Conservation (phyloP, 192 early-diverging fungal genomes). For the Rhizoclosmatium globosum region DNA sequence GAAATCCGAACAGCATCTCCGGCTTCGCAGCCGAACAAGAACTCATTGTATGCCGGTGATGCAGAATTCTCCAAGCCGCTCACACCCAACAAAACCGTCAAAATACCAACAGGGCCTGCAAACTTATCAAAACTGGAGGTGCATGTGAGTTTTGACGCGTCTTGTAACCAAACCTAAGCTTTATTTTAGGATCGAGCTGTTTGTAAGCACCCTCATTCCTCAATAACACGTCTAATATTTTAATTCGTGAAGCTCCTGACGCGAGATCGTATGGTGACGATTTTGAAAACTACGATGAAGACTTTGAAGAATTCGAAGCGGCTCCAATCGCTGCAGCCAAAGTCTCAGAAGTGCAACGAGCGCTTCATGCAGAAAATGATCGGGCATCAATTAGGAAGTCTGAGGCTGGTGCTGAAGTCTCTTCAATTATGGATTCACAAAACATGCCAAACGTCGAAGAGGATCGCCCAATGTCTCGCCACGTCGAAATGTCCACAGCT, state of each 20-base stretch:
- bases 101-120: conserved; percentile 17
- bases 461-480: conserved; percentile 6
- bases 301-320: conserved; percentile 54
- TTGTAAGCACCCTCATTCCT: conserved; percentile 41
- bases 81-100: conserved; percentile 27
- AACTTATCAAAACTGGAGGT: background rate
- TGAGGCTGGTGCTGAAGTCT: background rate
- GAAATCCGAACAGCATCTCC: background rate
- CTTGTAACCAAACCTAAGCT: background rate
- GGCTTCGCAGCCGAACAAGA: background rate
- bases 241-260: conserved; percentile 1
- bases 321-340: background rate
- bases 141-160: background rate
- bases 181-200: background rate
- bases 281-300: conserved; percentile 53
- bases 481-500: conserved; percentile 9
- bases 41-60: background rate
- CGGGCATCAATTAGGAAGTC: conserved; percentile 41
- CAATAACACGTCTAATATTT: conserved; percentile 36
- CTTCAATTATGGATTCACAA: background rate
- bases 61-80: conserved; percentile 3
- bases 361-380: conserved; percentile 55
- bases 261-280: conserved; percentile 49
- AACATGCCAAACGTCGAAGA: background rate
- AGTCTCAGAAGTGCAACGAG: conserved; percentile 47